Evolutionary conservation across 352 stramenopile species (phyloP).

Genomic region (Phytophthora podocarpi): DNA sequence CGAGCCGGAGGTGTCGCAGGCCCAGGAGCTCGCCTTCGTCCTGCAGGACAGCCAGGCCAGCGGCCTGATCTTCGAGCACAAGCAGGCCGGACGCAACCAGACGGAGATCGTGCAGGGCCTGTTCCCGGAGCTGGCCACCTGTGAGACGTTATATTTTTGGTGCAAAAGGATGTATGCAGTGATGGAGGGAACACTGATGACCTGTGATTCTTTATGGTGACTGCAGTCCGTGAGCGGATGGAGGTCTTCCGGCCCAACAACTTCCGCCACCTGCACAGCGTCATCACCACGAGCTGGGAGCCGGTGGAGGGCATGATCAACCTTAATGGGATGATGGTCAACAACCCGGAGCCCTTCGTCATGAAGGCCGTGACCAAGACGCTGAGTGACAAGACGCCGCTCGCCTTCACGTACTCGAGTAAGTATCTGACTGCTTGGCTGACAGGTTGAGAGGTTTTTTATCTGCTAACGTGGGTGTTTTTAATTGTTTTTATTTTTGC

Average conservation of each 20-base stretch:
- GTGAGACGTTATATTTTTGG: slow-evolving; percentile 42
- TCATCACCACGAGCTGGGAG: slow-evolving; percentile 86
- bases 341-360: slow-evolving; percentile 70
- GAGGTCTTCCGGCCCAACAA: slow-evolving; percentile 80
- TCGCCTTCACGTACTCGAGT: slow-evolving; percentile 85
- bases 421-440: no score
- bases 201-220: not conserved
- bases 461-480: slow-evolving; percentile 4
- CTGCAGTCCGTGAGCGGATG: slow-evolving; percentile 53
- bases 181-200: not conserved
- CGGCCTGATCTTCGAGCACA: slow-evolving; percentile 85
- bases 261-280: slow-evolving; percentile 81
- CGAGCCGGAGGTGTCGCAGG: slow-evolving; percentile 70
- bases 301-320: slow-evolving; percentile 75
- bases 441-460: no score
- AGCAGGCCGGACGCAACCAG: slow-evolving; percentile 78
- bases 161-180: not conserved
- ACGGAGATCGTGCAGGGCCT: slow-evolving; percentile 71
- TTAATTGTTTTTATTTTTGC: slow-evolving; percentile 16
- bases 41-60: slow-evolving; percentile 82
- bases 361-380: slow-evolving; percentile 64
- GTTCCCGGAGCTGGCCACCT: slow-evolving; percentile 79
- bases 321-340: slow-evolving; percentile 83
- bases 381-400: slow-evolving; percentile 71
- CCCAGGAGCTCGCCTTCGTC: slow-evolving; percentile 82